phyloP scores from a whole-genome alignment of 352 stramenopile genomes.

The Pythium apleroticum region DNA sequence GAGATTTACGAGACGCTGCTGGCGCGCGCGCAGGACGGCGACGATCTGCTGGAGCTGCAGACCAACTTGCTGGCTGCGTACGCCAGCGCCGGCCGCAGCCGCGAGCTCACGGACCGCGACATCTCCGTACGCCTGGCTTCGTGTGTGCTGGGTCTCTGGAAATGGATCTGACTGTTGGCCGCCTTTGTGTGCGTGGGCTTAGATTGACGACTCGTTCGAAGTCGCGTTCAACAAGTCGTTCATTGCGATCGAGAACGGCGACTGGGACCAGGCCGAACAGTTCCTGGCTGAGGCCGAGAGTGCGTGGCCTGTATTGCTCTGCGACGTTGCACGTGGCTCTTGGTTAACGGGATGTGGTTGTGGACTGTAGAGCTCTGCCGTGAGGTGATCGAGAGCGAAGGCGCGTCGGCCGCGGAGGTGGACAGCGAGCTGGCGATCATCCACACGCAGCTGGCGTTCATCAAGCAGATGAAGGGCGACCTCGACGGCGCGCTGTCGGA shows the following conservation, averaged over 20 bases:
- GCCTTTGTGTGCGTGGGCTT: conserved; percentile 1
- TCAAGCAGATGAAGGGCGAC: conserved; percentile 78
- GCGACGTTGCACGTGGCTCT: no score
- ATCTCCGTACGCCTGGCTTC: conserved; percentile 49
- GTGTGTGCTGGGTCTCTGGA: background rate
- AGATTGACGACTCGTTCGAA: conserved; percentile 79
- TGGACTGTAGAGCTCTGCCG: conserved; percentile 58
- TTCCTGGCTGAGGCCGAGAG: conserved; percentile 59
- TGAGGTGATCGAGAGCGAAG: conserved; percentile 55
- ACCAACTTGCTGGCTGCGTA: conserved; percentile 80
- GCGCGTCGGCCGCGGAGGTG: conserved; percentile 51
- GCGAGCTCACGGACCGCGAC: conserved; percentile 49
- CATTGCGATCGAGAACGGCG: conserved; percentile 59
- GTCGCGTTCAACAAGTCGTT: conserved; percentile 87
- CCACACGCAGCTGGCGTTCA: conserved; percentile 69
- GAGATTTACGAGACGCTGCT: conserved; percentile 77
- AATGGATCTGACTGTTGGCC: background rate
- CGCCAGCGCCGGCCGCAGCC: conserved; percentile 50
- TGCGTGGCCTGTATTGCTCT: conserved; percentile 35
- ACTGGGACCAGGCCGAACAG: conserved; percentile 50
- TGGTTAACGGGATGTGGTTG: no score
- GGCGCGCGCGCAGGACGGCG: conserved; percentile 39
- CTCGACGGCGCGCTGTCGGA: conserved; percentile 64
- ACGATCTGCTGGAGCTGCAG: conserved; percentile 78
- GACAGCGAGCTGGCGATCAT: conserved; percentile 76